phyloP scores from a whole-genome alignment of 2,329 filamentous ascomycete species.

The Colletotrichum zoysiae region DNA sequence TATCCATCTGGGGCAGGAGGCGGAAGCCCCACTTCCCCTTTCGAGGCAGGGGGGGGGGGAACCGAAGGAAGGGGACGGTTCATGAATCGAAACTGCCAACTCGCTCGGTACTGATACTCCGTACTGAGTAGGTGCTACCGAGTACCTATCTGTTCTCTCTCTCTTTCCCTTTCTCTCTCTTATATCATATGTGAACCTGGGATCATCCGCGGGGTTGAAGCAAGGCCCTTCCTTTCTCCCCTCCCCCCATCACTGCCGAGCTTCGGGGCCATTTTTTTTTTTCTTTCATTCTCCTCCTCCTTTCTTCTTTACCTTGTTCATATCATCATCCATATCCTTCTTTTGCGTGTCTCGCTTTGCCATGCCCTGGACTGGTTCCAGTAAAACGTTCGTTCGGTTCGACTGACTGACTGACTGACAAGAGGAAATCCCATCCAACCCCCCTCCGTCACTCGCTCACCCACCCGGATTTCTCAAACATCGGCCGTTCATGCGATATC shows the following conservation, averaged over 20 bases:
- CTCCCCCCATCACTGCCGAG: neutral
- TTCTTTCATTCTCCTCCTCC: neutral
- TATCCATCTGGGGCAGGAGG: constrained; percentile 7
- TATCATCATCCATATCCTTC: neutral
- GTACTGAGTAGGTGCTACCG: no score
- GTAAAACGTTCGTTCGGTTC: neutral
- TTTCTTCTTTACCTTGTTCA: constrained; percentile 20
- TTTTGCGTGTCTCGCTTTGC: constrained; percentile 10
- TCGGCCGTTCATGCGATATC: constrained; percentile 23
- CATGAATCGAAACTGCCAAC: neutral
- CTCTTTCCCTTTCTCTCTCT: neutral
- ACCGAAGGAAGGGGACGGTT: neutral
- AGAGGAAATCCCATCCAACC: constrained; percentile 2
- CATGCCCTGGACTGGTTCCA: constrained; percentile 27
- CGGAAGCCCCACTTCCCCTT: neutral
- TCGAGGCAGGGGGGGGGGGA: neutral
- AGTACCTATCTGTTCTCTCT: neutral
- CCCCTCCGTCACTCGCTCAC: neutral
- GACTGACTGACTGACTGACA: neutral
- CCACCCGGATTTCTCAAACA: constrained; percentile 19
- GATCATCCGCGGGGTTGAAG: constrained; percentile 26
- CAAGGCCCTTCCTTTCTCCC: constrained; percentile 27
- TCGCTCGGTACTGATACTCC: no score
- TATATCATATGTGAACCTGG: constrained; percentile 33
- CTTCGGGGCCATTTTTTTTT: neutral